Evolutionary conservation across 441 rosid species (phyloP).

Genomic region (Jatropha podagrica): DNA sequence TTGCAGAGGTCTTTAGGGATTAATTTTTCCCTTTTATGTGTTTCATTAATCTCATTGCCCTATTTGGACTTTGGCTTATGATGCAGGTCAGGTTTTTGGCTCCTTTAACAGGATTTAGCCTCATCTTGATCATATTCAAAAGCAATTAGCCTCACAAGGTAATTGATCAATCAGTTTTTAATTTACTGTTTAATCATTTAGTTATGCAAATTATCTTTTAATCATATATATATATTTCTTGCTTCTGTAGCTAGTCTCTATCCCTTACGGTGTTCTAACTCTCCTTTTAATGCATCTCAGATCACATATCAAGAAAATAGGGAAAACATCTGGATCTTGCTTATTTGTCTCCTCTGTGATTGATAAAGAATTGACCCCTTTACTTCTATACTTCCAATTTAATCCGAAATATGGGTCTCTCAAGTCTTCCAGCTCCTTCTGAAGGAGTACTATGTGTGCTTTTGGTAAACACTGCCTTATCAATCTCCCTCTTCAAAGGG

Average conservation of each 20-base stretch:
- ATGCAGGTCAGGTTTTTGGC: background rate
- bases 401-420: slow-evolving; percentile 62
- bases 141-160: slow-evolving; percentile 4
- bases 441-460: slow-evolving; percentile 83
- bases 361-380: background rate
- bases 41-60: background rate
- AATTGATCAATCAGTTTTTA: slow-evolving; percentile 1
- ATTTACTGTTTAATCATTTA: background rate
- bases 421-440: slow-evolving; percentile 90
- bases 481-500: slow-evolving; percentile 73
- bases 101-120: background rate
- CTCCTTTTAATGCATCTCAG: background rate
- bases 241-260: background rate
- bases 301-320: background rate
- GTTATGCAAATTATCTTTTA: background rate
- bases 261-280: background rate
- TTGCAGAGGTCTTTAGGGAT: background rate
- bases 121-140: slow-evolving; percentile 3
- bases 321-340: background rate
- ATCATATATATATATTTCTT: background rate
- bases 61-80: background rate
- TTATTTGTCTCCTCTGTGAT: background rate
- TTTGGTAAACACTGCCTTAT: slow-evolving; percentile 79
- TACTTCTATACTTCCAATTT: background rate
- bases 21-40: background rate